Conservation (phyloP, 1,284 basidiomycete species). For the Lentinula novae-zelandiae region DNA sequence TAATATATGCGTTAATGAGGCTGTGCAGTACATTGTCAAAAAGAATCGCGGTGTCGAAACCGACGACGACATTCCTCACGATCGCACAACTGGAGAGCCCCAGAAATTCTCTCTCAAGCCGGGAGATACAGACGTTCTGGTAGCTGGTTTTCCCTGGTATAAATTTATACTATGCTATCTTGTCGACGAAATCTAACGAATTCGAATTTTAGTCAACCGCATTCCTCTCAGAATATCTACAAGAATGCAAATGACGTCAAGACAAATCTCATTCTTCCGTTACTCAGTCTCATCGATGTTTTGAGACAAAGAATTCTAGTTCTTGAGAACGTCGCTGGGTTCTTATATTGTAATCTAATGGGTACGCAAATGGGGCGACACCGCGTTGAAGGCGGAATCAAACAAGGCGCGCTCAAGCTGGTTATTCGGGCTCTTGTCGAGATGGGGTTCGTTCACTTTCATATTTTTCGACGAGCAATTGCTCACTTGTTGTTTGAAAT, state of each 20-base stretch:
- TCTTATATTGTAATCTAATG: conserved; percentile 53
- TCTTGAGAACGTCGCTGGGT: conserved; percentile 74
- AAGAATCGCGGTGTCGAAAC: conserved; percentile 30
- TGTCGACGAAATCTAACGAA: conserved; percentile 1
- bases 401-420: conserved; percentile 66
- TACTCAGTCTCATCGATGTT: conserved; percentile 63
- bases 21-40: conserved; percentile 54
- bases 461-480: neutral
- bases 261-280: conserved; percentile 52
- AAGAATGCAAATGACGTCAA: conserved; percentile 49
- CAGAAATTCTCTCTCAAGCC: conserved; percentile 36
- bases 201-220: conserved; percentile 39
- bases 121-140: conserved; percentile 54
- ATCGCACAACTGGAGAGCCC: conserved; percentile 28
- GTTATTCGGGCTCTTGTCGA: conserved; percentile 52
- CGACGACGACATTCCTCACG: conserved; percentile 30
- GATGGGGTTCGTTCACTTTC: conserved; percentile 46
- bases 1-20: conserved; percentile 59
- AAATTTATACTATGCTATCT: conserved; percentile 15
- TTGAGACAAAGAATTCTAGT: conserved; percentile 56
- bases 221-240: conserved; percentile 56
- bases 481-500: neutral
- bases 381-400: conserved; percentile 54
- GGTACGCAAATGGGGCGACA: conserved; percentile 44
- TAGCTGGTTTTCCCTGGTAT: conserved; percentile 74